phyloP scores from a whole-genome alignment of 169 alveolate species.

The Plasmodium malariae region DNA sequence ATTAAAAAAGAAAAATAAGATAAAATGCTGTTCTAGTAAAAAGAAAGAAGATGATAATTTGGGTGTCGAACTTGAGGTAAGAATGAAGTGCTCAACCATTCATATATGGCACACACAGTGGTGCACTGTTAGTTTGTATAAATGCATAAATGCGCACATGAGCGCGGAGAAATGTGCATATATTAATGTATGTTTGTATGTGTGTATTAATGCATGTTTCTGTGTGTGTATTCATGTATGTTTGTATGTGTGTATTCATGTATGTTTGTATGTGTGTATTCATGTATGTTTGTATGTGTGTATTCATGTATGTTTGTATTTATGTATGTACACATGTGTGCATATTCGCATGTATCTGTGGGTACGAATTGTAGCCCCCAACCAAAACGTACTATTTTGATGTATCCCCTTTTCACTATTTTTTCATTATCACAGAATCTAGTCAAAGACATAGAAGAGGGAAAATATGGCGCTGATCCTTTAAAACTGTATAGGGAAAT shows the following conservation, averaged over 20 bases:
- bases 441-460: conserved; percentile 58
- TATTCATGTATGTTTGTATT: too few species aligned
- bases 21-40: not conserved
- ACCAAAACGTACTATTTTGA: too few species aligned
- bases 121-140: too few species aligned
- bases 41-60: conserved; percentile 19
- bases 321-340: too few species aligned
- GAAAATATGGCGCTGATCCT: conserved; percentile 49
- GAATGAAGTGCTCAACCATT: not conserved
- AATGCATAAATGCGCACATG: too few species aligned
- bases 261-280: too few species aligned
- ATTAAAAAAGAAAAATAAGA: conserved; percentile 21
- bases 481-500: conserved; percentile 39
- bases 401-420: not conserved
- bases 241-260: too few species aligned
- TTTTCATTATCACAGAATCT: conserved; percentile 24
- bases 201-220: not conserved
- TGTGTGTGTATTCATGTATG: too few species aligned
- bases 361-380: too few species aligned
- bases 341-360: too few species aligned
- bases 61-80: conserved; percentile 52
- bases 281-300: too few species aligned
- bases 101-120: not conserved
- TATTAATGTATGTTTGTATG: not conserved
- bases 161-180: not conserved